Percentiles rank a stretch among this genome's conserved stretches.
Evolutionary conservation across 2,329 filamentous ascomycete species (phyloP).

Genomic region (Sordariomycetes sp.): DNA sequence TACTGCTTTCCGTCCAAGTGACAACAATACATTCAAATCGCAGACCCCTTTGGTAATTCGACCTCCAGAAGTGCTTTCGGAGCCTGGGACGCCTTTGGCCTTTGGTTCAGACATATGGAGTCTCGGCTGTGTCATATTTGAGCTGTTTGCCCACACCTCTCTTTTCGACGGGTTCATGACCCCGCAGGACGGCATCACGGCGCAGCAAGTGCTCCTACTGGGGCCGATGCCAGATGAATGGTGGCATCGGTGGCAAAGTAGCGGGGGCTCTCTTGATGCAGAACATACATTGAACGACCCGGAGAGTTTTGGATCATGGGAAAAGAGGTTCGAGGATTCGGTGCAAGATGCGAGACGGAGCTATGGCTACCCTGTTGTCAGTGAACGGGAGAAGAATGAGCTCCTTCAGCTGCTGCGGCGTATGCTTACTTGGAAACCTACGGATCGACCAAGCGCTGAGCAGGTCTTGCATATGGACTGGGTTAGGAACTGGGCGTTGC

Average conservation of each 20-base stretch:
- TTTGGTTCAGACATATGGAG: constrained; percentile 28
- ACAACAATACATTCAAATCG: constrained; percentile 6
- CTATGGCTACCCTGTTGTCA: constrained; percentile 5
- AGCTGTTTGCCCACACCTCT: constrained; percentile 3
- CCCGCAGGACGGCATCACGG: constrained; percentile 6
- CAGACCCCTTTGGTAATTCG: constrained; percentile 1
- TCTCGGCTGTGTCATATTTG: constrained; percentile 24
- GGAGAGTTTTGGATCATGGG: constrained; percentile 8
- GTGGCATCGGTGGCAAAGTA: constrained; percentile 10
- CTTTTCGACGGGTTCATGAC: constrained; percentile 7
- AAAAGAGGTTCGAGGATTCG: constrained; percentile 9
- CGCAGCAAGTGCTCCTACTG: constrained; percentile 9
- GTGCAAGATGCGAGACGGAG: constrained; percentile 8
- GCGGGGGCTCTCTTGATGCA: constrained; percentile 20
- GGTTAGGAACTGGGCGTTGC: constrained; percentile 10
- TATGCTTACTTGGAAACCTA: constrained; percentile 10
- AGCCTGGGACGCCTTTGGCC: constrained; percentile 19
- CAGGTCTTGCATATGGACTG: constrained; percentile 8
- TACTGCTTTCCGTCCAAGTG: constrained; percentile 17
- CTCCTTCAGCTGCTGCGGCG: constrained; percentile 12
- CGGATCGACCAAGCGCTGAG: constrained; percentile 6
- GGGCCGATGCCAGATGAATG: constrained; percentile 9
- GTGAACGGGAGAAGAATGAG: constrained; percentile 7
- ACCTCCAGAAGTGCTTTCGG: constrained; percentile 23
- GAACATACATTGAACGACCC: constrained; percentile 6